Evolutionary conservation across 208 protist genomes (phyloP), one percentile per base, ranked within the genome.

Genomic region (Wallacemonas rigidus): DNA sequence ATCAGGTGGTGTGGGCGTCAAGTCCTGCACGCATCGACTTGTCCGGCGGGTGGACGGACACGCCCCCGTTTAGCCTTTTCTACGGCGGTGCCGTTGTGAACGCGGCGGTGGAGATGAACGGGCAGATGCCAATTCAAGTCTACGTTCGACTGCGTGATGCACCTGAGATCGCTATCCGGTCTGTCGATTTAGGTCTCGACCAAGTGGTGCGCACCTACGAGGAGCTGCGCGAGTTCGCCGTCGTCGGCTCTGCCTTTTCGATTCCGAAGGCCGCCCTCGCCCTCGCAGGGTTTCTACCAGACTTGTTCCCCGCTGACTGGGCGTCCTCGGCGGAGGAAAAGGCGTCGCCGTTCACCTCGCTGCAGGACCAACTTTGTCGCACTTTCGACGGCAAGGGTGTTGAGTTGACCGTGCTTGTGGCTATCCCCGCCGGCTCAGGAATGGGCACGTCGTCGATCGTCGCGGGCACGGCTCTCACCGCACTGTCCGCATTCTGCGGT

Each of bases 401-500:
- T 7, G 85, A 90, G 74, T 51, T 93, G 36, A 83, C 77, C 9
- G 62, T 86, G n/a, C 58, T 79, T 6, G 81, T 83, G 53, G 80
- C 82, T 8, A 81, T 91, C 51, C 85, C 85, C 0, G 81, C 76
- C 0, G 85, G 85, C n/a, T 88, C 79, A 9, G 88, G 88, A 8
- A 78, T 93, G 15, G 85, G 88, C 64, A 89, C 79, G n/a, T 89
- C 83, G 77, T 90, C 81, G 47, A 77, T 91, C 63, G 69, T 91
- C 50, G 81, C 80, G 3, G 85, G 79, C 63, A 77, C 82, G 6
- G 74, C 87, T 47, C 58, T 91, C 67, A 64, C 43, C 38, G 79
- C 85, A 11, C 71, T 91, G 40, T 71, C 77, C 9, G 71, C 77
- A 56, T 86, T 82, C 71, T 87, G 77, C 65, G 63, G 72, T 39